phyloP scores from a whole-genome alignment of 2,329 filamentous ascomycete species.

The Fusarium sp. region DNA sequence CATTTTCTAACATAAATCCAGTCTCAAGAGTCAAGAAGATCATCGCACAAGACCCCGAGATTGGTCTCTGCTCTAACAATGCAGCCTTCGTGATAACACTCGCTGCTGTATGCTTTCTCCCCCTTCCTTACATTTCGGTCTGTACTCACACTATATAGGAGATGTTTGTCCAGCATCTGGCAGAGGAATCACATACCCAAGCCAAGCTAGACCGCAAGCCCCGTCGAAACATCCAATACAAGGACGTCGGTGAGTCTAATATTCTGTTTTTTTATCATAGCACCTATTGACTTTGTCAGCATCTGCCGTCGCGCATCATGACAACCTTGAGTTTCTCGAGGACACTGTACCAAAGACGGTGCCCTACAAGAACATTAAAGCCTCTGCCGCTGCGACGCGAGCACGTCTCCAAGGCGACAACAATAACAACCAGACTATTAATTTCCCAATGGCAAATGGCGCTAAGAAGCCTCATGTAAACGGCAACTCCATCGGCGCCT shows the following conservation, averaged over 20 bases:
- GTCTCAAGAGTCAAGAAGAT: conserved; percentile 98
- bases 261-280: neutral
- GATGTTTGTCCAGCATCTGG: conserved; percentile 94
- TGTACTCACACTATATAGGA: conserved; percentile 67
- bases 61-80: conserved; percentile 88
- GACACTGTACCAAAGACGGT: conserved; percentile 91
- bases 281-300: conserved; percentile 62
- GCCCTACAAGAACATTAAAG: conserved; percentile 83
- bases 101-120: conserved; percentile 74
- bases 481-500: conserved; percentile 43
- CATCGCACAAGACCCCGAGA: conserved; percentile 87
- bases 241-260: conserved; percentile 78
- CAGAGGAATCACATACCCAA: conserved; percentile 85
- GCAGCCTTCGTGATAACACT: conserved; percentile 94
- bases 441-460: conserved; percentile 42
- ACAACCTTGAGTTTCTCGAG: conserved; percentile 93
- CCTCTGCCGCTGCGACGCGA: conserved; percentile 64
- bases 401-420: conserved; percentile 59
- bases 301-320: conserved; percentile 85
- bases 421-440: conserved; percentile 46
- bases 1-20: conserved; percentile 53
- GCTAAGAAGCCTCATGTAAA: conserved; percentile 49
- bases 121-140: neutral
- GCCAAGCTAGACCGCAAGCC: conserved; percentile 93
- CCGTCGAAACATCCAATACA: conserved; percentile 93